Conservation (phyloP, 208 protist species). For the Acanthamoeba healyi region DNA sequence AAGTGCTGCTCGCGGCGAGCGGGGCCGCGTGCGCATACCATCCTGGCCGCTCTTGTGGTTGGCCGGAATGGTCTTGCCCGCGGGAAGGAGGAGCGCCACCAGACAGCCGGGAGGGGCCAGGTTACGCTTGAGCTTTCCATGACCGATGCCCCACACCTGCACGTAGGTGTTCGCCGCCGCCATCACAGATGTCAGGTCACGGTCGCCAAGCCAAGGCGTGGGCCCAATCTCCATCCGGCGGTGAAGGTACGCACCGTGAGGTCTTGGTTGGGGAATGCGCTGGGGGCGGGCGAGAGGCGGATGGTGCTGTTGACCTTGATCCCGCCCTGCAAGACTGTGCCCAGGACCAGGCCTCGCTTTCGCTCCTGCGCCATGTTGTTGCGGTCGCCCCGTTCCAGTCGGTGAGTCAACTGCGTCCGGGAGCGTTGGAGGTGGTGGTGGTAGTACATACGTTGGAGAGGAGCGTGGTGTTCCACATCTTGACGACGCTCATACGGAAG, state of each 20-base stretch:
- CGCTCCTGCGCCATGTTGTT: neutral
- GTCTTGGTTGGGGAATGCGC: neutral
- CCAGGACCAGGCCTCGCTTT: constrained; percentile 6
- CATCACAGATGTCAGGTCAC: no score
- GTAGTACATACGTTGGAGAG: neutral
- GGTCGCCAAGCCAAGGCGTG: no score
- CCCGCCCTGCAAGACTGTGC: constrained; percentile 23
- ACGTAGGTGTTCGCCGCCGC: no score
- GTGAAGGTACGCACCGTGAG: neutral
- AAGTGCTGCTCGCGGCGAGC: neutral
- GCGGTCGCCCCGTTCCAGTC: neutral
- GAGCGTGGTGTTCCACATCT: constrained; percentile 60
- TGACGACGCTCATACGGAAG: constrained; percentile 27
- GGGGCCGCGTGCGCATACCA: neutral
- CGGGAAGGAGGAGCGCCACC: neutral
- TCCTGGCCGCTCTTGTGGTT: neutral
- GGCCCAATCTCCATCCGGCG: no score
- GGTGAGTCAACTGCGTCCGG: no score
- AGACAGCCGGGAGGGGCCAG: neutral
- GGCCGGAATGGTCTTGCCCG: constrained; percentile 1
- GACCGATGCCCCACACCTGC: neutral
- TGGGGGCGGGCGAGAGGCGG: neutral
- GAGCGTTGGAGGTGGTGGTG: no score
- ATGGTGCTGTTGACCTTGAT: neutral
- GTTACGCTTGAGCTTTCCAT: constrained; percentile 4